Evolutionary conservation across 805 yeast species (phyloP).

Genomic region (Candida odintsovae): DNA sequence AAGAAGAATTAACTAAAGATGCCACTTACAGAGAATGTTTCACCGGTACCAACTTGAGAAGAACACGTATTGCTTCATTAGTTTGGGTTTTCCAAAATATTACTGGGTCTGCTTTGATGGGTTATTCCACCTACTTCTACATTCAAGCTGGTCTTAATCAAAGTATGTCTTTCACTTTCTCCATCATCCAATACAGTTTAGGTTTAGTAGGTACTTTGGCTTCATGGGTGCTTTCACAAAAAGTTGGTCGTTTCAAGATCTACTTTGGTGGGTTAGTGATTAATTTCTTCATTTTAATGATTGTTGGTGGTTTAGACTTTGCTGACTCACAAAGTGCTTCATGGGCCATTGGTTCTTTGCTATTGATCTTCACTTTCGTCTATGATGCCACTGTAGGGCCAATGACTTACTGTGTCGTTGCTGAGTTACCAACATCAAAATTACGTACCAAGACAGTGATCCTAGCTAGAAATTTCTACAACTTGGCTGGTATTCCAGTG

Average conservation of each 20-base stretch:
- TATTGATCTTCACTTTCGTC: conserved; percentile 25
- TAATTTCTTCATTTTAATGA: conserved; percentile 14
- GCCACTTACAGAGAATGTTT: conserved; percentile 37
- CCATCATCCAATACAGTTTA: conserved; percentile 28
- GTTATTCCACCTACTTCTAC: conserved; percentile 45
- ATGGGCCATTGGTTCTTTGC: conserved; percentile 27
- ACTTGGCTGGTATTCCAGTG: conserved; percentile 28
- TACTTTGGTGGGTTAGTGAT: conserved; percentile 20
- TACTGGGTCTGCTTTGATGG: conserved; percentile 40
- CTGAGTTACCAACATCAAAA: conserved; percentile 35
- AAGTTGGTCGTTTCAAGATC: conserved; percentile 26
- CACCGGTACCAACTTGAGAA: conserved; percentile 36
- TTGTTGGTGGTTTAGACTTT: conserved; percentile 25
- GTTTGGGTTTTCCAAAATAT: conserved; percentile 39
- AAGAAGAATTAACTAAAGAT: conserved; percentile 20
- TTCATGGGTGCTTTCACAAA: conserved; percentile 28
- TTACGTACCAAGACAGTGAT: conserved; percentile 37
- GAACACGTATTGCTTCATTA: conserved; percentile 36
- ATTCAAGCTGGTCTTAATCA: conserved; percentile 41
- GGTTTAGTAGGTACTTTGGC: conserved; percentile 28
- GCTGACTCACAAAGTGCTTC: conserved; percentile 7
- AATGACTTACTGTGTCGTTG: conserved; percentile 31
- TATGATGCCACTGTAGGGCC: conserved; percentile 37
- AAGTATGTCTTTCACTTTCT: conserved; percentile 36
- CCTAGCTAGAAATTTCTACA: conserved; percentile 26